These are phyloP conservation scores for Haplosporangium sp. DNA, from an alignment of 371 early-diverging fungal genomes.

Conservation along the genomic window DNA sequence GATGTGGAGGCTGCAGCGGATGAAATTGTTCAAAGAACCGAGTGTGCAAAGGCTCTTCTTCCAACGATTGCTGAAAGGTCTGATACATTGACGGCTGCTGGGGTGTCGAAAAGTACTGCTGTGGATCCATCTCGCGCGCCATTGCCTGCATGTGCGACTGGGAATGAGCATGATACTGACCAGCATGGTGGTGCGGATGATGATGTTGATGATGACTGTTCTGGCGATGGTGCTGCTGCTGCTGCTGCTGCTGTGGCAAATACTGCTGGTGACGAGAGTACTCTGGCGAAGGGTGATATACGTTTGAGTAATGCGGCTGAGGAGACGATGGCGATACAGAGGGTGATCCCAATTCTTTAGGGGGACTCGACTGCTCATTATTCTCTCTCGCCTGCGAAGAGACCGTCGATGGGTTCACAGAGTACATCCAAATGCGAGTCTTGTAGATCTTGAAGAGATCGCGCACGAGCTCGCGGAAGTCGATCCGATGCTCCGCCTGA, in stretches of 20 bases:
- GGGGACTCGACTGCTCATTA: background rate
- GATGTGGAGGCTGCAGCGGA: conserved; percentile 1
- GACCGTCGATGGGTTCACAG: conserved; percentile 54
- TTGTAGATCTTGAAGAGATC: conserved; percentile 99
- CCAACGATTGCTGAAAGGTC: background rate
- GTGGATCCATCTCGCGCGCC: too few species aligned
- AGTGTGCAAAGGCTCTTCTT: background rate
- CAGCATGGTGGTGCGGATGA: conserved; percentile 5
- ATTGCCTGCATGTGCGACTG: too few species aligned
- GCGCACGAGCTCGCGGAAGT: conserved; percentile 98
- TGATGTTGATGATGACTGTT: conserved; percentile 1
- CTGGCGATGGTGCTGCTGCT: conserved; percentile 14
- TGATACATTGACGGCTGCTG: background rate
- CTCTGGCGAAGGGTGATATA: background rate
- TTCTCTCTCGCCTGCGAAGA: conserved; percentile 6
- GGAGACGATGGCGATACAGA: conserved; percentile 14
- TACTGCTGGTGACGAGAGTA: background rate
- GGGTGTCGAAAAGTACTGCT: background rate
- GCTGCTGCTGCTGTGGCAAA: background rate
- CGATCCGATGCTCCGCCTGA: conserved; percentile 93
- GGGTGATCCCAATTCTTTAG: conserved; percentile 8
- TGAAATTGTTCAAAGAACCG: conserved; percentile 1
- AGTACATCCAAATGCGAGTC: conserved; percentile 99
- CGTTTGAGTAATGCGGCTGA: conserved; percentile 8
- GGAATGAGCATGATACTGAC: too few species aligned